Conservation (phyloP, 176 grass and related monocot species). For the Carex myosuroides region DNA sequence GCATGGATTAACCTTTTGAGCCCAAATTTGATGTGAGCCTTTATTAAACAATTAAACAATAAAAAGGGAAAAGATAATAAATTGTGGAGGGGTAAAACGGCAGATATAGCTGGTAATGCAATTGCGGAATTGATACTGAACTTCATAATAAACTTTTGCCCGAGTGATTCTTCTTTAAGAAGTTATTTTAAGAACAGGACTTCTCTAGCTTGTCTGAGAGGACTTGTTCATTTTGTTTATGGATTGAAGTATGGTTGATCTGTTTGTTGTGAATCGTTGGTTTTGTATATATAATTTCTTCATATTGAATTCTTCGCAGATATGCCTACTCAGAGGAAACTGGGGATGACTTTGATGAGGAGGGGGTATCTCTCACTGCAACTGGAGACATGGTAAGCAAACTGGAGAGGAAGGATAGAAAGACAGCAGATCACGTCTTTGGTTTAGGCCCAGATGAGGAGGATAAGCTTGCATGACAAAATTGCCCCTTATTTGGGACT, state of each 20-base stretch:
- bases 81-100: neutral
- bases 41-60: neutral
- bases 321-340: conserved; percentile 87
- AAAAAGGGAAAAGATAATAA: neutral
- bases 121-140: neutral
- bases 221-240: neutral
- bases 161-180: neutral
- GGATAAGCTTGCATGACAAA: conserved; percentile 77
- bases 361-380: conserved; percentile 84
- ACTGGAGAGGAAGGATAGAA: conserved; percentile 48
- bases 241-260: neutral
- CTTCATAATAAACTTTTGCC: neutral
- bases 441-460: conserved; percentile 45
- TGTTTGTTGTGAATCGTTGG: neutral
- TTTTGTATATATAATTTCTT: neutral
- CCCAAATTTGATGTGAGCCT: neutral
- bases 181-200: conserved; percentile 2
- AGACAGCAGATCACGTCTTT: conserved; percentile 49
- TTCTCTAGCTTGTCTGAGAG: neutral
- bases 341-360: conserved; percentile 79
- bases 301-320: conserved; percentile 37
- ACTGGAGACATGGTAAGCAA: conserved; percentile 84
- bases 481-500: conserved; percentile 14
- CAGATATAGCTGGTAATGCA: neutral
- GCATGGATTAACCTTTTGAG: neutral